A percentile compares a stretch with the other conserved stretches of the same genome.
Conservation (phyloP, 352 stramenopile genomes). For the Globisporangium irregulare region DNA sequence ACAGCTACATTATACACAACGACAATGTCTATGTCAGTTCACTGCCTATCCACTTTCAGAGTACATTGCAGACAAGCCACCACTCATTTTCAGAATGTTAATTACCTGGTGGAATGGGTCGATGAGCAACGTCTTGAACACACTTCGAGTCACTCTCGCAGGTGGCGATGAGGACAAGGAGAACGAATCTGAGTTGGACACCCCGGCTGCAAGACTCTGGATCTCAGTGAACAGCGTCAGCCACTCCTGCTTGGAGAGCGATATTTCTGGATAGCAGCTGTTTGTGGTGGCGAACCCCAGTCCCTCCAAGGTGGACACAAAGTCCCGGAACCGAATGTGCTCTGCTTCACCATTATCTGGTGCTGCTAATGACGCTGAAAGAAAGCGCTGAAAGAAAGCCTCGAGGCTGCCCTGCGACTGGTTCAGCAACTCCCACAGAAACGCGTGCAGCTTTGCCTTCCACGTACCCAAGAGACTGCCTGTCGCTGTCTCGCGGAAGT, state of each 20-base stretch:
- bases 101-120: conserved; percentile 42
- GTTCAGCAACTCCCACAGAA: conserved; percentile 26
- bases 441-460: conserved; percentile 25
- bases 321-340: conserved; percentile 10
- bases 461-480: conserved; percentile 20
- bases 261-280: not conserved
- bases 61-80: not conserved
- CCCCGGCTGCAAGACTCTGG: conserved; percentile 20
- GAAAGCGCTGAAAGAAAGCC: conserved; percentile 24
- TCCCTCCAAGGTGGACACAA: conserved; percentile 16
- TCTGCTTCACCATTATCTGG: not conserved
- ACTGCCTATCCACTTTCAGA: not conserved
- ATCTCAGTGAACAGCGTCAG: conserved; percentile 34
- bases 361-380: not conserved
- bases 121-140: conserved; percentile 35
- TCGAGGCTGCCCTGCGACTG: conserved; percentile 15
- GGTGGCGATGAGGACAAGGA: not conserved
- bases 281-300: conserved; percentile 19
- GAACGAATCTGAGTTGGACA: not conserved
- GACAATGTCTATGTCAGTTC: not conserved
- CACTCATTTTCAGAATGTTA: not conserved
- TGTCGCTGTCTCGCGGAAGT: conserved; percentile 28
- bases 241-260: conserved; percentile 36
- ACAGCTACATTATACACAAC: conserved; percentile 9
- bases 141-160: conserved; percentile 21